These are phyloP conservation scores for Cubamyces sp. DNA, from an alignment of 768 basidiomycete genomes.

Conservation along the genomic window DNA sequence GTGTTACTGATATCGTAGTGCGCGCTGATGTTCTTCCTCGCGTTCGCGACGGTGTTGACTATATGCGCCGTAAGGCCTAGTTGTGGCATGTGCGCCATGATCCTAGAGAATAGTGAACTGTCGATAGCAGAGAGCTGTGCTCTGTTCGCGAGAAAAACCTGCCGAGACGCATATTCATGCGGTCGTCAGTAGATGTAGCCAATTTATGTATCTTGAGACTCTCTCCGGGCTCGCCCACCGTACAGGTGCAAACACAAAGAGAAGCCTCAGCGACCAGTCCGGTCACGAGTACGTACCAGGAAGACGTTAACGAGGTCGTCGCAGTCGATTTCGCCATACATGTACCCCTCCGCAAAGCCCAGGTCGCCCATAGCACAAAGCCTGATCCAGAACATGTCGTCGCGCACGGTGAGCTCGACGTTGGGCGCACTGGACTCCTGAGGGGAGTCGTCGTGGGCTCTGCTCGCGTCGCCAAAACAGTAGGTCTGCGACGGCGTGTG, in stretches of 20 bases:
- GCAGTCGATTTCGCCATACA: constrained; percentile 77
- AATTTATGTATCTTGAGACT: too few relatives aligned
- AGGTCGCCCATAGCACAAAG: constrained; percentile 65
- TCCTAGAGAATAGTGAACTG: constrained; percentile 49
- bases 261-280: not conserved
- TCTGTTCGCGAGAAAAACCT: constrained; percentile 69
- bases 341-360: constrained; percentile 77
- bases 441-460: not conserved
- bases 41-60: constrained; percentile 66
- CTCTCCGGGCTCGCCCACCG: too few relatives aligned
- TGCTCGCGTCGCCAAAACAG: constrained; percentile 40
- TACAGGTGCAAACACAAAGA: not conserved
- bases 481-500: constrained; percentile 50
- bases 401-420: constrained; percentile 26
- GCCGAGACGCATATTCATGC: too few relatives aligned
- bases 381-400: constrained; percentile 61
- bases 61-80: constrained; percentile 62
- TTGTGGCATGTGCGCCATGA: constrained; percentile 54
- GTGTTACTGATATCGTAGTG: constrained; percentile 82
- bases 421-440: constrained; percentile 10
- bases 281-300: constrained; percentile 45
- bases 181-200: not conserved
- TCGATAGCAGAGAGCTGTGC: constrained; percentile 52
- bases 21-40: constrained; percentile 69
- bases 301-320: constrained; percentile 68